Evolutionary conservation across 108 stramenopile species (phyloP).

Genomic region (Skeletonema grethae): DNA sequence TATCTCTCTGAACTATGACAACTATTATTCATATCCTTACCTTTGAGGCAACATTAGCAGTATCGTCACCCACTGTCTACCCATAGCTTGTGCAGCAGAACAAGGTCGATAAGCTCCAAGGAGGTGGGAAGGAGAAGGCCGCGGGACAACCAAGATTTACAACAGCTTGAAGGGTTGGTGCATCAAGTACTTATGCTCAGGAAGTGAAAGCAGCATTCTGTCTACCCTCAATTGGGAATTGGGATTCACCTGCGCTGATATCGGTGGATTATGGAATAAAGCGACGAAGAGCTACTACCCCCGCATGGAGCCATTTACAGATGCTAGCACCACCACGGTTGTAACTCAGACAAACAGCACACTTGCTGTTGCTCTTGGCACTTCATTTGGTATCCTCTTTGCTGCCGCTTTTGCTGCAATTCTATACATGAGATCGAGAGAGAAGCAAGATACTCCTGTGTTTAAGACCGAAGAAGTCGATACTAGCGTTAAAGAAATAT

Average conservation of each 20-base stretch:
- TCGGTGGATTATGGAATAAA: constrained; percentile 70
- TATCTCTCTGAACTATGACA: too few species aligned
- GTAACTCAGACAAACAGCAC: constrained; percentile 13
- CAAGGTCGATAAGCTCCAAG: too few species aligned
- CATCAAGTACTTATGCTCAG: constrained; percentile 38
- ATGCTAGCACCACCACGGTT: constrained; percentile 11
- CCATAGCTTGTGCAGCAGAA: too few species aligned
- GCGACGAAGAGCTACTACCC: constrained; percentile 23
- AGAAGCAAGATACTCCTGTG: constrained; percentile 32
- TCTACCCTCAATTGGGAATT: constrained; percentile 67
- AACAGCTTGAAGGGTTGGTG: constrained; percentile 58
- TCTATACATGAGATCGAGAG: constrained; percentile 33
- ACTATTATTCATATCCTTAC: too few species aligned
- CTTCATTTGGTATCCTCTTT: constrained; percentile 19
- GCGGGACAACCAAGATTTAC: constrained; percentile 69
- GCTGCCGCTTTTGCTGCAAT: constrained; percentile 22
- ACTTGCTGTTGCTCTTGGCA: constrained; percentile 3
- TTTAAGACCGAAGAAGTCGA: constrained; percentile 14
- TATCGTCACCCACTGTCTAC: too few species aligned
- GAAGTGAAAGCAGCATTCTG: constrained; percentile 65
- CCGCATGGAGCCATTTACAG: constrained; percentile 47
- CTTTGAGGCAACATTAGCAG: too few species aligned
- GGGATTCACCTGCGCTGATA: constrained; percentile 60
- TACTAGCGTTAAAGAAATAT: too few species aligned
- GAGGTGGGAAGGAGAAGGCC: too few species aligned